Conservation (phyloP, 2,329 filamentous ascomycete species). For the Fusarium sp. region DNA sequence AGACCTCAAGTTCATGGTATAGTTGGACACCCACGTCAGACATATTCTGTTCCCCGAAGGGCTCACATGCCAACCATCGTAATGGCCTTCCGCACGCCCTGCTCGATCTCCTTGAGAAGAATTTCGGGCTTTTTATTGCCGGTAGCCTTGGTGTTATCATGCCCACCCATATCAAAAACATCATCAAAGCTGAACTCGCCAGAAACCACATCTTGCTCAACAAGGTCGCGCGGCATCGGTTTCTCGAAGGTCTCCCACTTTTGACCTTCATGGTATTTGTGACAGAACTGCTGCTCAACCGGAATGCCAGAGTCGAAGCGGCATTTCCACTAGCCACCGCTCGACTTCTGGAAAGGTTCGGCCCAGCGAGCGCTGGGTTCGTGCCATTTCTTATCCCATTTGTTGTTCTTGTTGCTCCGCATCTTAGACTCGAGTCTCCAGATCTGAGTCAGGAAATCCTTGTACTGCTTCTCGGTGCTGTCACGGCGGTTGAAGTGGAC, state of each 20-base stretch:
- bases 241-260: background rate
- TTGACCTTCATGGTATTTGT: constrained; percentile 18
- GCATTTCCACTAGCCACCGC: constrained; percentile 48
- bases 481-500: constrained; percentile 17
- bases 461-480: constrained; percentile 24
- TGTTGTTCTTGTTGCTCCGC: background rate
- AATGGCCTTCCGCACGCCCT: constrained; percentile 31
- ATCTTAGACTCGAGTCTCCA: constrained; percentile 31
- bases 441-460: constrained; percentile 34
- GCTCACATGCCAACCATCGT: constrained; percentile 20
- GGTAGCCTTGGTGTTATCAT: background rate
- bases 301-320: constrained; percentile 37
- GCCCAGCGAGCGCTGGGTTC: constrained; percentile 29
- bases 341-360: constrained; percentile 32
- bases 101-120: constrained; percentile 17
- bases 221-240: background rate
- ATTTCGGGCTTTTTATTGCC: constrained; percentile 10
- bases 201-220: background rate
- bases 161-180: constrained; percentile 3
- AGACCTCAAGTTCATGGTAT: too few species aligned
- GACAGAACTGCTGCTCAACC: constrained; percentile 32
- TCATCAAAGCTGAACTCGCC: constrained; percentile 27
- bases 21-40: too few species aligned
- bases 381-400: constrained; percentile 44
- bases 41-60: too few species aligned